Conservation (phyloP, 2,329 filamentous ascomycete genomes). For the Neopestalotiopsis rosae region DNA sequence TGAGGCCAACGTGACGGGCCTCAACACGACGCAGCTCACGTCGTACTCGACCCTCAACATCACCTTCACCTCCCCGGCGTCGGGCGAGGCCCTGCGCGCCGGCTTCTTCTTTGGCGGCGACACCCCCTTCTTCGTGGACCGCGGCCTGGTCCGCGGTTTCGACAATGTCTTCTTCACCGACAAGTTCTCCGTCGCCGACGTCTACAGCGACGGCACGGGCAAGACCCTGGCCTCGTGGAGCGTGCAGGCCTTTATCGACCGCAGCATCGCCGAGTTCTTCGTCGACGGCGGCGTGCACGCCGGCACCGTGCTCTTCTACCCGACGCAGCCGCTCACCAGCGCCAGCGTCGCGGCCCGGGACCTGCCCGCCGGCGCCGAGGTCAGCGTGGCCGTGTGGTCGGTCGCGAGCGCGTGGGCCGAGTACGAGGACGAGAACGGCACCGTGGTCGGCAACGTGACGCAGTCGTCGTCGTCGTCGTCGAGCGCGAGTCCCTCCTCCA, state of each 20-base stretch:
- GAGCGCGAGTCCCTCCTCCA: no score
- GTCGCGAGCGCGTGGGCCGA: constrained; percentile 43
- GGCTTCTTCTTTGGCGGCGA: constrained; percentile 56
- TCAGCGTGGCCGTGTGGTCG: constrained; percentile 42
- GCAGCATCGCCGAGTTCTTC: constrained; percentile 60
- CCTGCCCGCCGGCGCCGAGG: constrained; percentile 39
- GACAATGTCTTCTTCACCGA: constrained; percentile 61
- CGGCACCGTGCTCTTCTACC: constrained; percentile 57
- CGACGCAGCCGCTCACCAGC: constrained; percentile 45
- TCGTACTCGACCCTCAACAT: constrained; percentile 50
- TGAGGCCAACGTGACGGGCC: constrained; percentile 51
- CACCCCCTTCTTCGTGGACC: constrained; percentile 55
- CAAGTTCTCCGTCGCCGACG: constrained; percentile 46
- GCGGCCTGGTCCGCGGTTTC: constrained; percentile 53
- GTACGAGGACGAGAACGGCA: constrained; percentile 31
- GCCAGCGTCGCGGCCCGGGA: constrained; percentile 40
- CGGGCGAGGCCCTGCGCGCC: constrained; percentile 53
- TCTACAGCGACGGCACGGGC: constrained; percentile 28
- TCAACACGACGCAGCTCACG: constrained; percentile 30
- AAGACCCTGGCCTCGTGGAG: constrained; percentile 24
- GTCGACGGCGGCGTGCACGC: constrained; percentile 55
- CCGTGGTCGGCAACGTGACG: constrained; percentile 32
- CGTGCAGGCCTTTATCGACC: constrained; percentile 57
- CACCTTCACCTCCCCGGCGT: constrained; percentile 54
- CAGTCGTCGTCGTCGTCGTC: not conserved